Evolutionary conservation across 768 basidiomycete genomes (phyloP).

Genomic region (Suillus plorans): DNA sequence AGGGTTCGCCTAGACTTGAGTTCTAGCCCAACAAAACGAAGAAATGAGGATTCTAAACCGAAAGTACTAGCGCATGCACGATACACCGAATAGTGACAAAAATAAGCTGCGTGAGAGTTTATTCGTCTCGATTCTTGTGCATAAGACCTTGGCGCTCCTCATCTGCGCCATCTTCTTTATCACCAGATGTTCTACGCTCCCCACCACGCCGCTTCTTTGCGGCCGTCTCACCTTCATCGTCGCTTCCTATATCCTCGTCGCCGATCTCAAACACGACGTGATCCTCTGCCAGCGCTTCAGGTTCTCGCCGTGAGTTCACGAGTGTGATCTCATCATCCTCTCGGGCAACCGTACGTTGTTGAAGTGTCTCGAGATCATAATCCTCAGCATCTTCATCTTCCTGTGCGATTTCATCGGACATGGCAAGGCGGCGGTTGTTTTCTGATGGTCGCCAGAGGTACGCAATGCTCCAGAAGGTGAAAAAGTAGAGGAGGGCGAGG

Average conservation of each 20-base stretch:
- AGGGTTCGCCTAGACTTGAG: neutral
- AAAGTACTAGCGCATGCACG: neutral
- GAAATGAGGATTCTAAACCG: neutral
- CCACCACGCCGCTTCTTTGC: slow-evolving; percentile 48
- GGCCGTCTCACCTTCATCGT: slow-evolving; percentile 56
- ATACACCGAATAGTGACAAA: neutral
- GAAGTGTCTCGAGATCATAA: slow-evolving; percentile 81
- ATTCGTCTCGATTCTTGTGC: slow-evolving; percentile 37
- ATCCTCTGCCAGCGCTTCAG: slow-evolving; percentile 54
- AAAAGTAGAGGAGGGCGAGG: slow-evolving; percentile 84
- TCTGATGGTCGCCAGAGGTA: slow-evolving; percentile 94
- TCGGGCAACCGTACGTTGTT: slow-evolving; percentile 48
- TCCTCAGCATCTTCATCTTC: slow-evolving; percentile 93
- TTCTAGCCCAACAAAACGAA: neutral
- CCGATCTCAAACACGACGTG: slow-evolving; percentile 90
- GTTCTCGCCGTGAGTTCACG: slow-evolving; percentile 57
- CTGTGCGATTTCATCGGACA: slow-evolving; percentile 96
- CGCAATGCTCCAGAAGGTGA: slow-evolving; percentile 75
- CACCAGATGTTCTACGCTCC: slow-evolving; percentile 43
- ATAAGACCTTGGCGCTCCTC: slow-evolving; percentile 73
- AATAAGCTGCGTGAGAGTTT: slow-evolving; percentile 13
- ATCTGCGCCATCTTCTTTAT: slow-evolving; percentile 45
- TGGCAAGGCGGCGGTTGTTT: slow-evolving; percentile 86
- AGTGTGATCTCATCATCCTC: slow-evolving; percentile 72
- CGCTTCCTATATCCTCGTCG: slow-evolving; percentile 69